Evolutionary conservation across 306 rosid species (phyloP), one percentile per base, ranked within the genome.

Genomic region (Malus sylvestris): DNA sequence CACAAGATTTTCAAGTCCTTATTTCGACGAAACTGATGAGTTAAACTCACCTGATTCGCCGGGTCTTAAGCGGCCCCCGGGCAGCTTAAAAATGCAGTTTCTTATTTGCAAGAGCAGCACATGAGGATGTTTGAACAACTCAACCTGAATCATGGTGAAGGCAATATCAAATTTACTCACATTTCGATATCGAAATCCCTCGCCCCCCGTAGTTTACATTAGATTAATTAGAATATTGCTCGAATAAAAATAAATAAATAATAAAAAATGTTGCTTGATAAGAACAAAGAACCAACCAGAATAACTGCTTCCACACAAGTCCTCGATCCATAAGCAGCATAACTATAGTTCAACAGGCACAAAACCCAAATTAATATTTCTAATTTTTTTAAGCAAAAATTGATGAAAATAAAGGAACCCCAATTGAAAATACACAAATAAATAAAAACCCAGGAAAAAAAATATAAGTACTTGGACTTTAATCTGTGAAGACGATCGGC

Each of bases 61-160:
- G 25, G 93, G 93, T 61, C 95, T 91, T 70, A 94, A 84, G 63
- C 91, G 96, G 52, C 98, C 98, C 29, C 98, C 96, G 0, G 98
- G 98, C 70, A 94, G 97, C 87, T 86, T 89, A 76, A 85, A 88
- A 68, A 84, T 67, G 77, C 95, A 89, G 67, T 94, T 94, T 59
- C 87, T 86, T 68, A 90, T 80, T 93, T 91, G 98, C 82, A 90
- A 83, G 55, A 93, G 29, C 82, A 93, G 77, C 85, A 91, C 61
- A 81, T 94, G 98, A 4, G 98, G 98, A 80, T 94, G 95, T 71
- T 90, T 89, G 85, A 94, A 94, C 88, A 94, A 81, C 81, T 94
- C 98, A 58, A 94, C 97, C 98, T 94, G 87, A 80, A 75, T 61
- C 13, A 11, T 22, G 63, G 6, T n/a, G 16, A 22, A 27, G 12